Evolutionary conservation across 805 yeast species (phyloP).

Genomic region (Yarrowia yakushimensis): DNA sequence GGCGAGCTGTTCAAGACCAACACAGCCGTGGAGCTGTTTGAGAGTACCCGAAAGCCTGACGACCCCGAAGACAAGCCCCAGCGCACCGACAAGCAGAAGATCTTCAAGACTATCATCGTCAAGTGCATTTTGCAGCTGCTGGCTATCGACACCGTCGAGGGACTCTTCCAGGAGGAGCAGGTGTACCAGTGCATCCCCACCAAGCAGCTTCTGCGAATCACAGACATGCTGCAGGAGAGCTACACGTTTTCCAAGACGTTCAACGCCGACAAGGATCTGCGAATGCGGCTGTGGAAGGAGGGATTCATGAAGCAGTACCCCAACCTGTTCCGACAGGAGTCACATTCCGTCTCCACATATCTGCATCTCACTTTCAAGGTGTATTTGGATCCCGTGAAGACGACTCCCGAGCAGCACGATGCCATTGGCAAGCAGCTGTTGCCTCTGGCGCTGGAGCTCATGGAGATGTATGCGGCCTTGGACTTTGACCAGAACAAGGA

Average conservation of each 20-base stretch:
- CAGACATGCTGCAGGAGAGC: constrained; percentile 59
- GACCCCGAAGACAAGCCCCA: constrained; percentile 23
- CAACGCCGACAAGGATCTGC: constrained; percentile 80
- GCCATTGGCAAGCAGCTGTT: constrained; percentile 53
- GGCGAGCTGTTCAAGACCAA: constrained; percentile 71
- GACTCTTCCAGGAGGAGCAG: constrained; percentile 61
- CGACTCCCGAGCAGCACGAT: constrained; percentile 45
- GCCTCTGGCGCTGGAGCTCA: constrained; percentile 67
- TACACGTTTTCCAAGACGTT: constrained; percentile 81
- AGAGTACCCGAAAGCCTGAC: constrained; percentile 26
- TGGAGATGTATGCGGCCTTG: constrained; percentile 64
- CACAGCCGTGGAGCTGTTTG: constrained; percentile 78
- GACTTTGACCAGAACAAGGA: constrained; percentile 56
- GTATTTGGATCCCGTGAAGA: constrained; percentile 57
- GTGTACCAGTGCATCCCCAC: constrained; percentile 72
- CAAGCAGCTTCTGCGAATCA: constrained; percentile 54
- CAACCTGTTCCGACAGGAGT: constrained; percentile 85
- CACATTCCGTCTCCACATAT: constrained; percentile 82
- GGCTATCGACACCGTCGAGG: constrained; percentile 82
- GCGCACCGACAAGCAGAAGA: constrained; percentile 44
- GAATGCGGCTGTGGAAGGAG: constrained; percentile 86
- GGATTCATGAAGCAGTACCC: constrained; percentile 92
- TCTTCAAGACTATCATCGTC: constrained; percentile 71
- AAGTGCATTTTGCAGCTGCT: constrained; percentile 87
- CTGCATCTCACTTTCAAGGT: constrained; percentile 75